Evolutionary conservation across 352 stramenopile species (phyloP).

Genomic region (Phytopythium montanum): DNA sequence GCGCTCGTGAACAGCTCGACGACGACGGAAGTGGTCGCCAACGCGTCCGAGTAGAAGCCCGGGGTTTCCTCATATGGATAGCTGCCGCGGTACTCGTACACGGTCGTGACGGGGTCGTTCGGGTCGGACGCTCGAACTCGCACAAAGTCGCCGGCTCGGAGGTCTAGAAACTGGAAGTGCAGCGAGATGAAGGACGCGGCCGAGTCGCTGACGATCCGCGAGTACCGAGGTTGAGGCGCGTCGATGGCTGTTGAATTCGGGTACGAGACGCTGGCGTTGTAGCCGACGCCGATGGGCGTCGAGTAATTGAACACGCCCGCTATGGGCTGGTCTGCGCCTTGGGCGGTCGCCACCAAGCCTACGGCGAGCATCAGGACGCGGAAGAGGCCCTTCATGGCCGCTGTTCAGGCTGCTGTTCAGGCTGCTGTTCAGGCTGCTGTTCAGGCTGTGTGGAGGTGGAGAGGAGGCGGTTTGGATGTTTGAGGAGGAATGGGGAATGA

Average conservation of each 20-base stretch:
- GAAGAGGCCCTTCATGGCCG: background rate
- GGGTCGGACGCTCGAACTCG: slow-evolving; percentile 30
- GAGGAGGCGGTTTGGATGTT: too few species aligned
- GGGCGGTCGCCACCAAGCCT: background rate
- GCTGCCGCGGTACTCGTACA: slow-evolving; percentile 35
- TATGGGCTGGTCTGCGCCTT: background rate
- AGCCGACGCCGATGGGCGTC: slow-evolving; percentile 31
- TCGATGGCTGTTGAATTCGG: slow-evolving; percentile 15
- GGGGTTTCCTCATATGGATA: slow-evolving; percentile 11
- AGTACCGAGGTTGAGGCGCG: slow-evolving; percentile 23
- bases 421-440: background rate
- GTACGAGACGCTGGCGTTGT: slow-evolving; percentile 19
- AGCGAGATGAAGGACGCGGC: slow-evolving; percentile 55
- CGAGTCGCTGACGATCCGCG: slow-evolving; percentile 38
- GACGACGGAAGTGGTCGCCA: slow-evolving; percentile 35
- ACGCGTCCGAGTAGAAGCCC: slow-evolving; percentile 34
- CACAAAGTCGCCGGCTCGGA: slow-evolving; percentile 55
- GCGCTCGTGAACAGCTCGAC: slow-evolving; percentile 29
- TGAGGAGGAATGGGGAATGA: background rate
- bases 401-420: background rate
- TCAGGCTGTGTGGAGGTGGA: background rate
- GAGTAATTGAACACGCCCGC: slow-evolving; percentile 10
- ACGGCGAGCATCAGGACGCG: background rate
- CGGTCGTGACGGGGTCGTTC: slow-evolving; percentile 14
- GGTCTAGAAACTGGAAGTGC: slow-evolving; percentile 63